These are phyloP conservation scores for Neonectria magnoliae DNA, from an alignment of 2,329 filamentous ascomycete species.

Conservation along the genomic window DNA sequence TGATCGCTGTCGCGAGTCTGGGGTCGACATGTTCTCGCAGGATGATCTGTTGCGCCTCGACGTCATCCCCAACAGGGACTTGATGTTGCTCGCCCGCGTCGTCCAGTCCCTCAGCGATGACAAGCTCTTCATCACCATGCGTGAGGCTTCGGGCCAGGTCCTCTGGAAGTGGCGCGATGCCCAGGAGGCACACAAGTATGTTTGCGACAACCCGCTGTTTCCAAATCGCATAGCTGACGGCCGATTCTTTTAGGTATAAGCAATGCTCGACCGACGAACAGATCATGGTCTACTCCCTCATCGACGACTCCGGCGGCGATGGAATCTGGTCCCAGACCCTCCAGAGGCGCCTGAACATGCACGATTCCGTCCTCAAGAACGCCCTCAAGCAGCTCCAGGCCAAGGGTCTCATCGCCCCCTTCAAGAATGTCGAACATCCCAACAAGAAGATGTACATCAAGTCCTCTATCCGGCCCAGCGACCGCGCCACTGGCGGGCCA, in stretches of 20 bases:
- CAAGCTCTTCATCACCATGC: constrained; percentile 63
- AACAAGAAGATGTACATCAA: constrained; percentile 98
- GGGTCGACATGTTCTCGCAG: constrained; percentile 65
- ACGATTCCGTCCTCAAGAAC: constrained; percentile 83
- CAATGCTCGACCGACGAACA: constrained; percentile 75
- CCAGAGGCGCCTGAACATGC: constrained; percentile 81
- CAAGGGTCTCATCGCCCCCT: constrained; percentile 84
- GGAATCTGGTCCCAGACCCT: constrained; percentile 94
- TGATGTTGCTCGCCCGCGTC: constrained; percentile 63
- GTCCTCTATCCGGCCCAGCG: constrained; percentile 81
- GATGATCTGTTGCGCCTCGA: constrained; percentile 66
- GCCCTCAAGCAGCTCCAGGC: constrained; percentile 85
- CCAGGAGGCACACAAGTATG: constrained; percentile 71
- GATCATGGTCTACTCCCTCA: constrained; percentile 85
- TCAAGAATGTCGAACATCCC: constrained; percentile 91
- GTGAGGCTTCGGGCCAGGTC: constrained; percentile 52
- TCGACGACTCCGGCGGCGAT: constrained; percentile 84
- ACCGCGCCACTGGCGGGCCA: constrained; percentile 90
- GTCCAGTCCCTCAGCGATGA: constrained; percentile 69
- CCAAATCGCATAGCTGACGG: constrained; percentile 23
- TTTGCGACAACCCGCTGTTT: constrained; percentile 6
- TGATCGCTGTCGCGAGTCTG: constrained; percentile 62
- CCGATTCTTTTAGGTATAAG: constrained; percentile 59
- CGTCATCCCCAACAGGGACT: constrained; percentile 66
- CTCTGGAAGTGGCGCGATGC: constrained; percentile 67